phyloP scores from a whole-genome alignment of 192 early-diverging fungal species.

The Coemansia sp. region DNA sequence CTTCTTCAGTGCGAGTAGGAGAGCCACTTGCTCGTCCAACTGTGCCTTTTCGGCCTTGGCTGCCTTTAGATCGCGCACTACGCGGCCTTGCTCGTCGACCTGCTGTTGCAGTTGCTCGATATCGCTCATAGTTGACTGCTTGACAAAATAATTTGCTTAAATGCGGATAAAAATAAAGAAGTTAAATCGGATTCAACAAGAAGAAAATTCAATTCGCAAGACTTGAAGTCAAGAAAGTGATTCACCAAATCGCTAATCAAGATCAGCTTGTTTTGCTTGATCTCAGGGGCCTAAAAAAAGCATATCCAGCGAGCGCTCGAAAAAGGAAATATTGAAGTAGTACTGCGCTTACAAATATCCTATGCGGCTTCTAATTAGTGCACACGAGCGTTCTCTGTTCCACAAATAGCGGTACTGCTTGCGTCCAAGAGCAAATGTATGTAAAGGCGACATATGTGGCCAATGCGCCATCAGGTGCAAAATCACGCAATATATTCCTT shows the following conservation, averaged over 20 bases:
- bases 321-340: neutral
- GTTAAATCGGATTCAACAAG: neutral
- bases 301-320: neutral
- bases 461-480: neutral
- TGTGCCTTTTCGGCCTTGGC: conserved; percentile 59
- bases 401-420: neutral
- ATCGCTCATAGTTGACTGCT: conserved; percentile 19
- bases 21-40: conserved; percentile 62
- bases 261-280: neutral
- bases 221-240: neutral
- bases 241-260: conserved; percentile 9
- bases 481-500: neutral
- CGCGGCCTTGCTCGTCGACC: conserved; percentile 63
- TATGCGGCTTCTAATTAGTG: neutral
- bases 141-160: neutral
- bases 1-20: conserved; percentile 64
- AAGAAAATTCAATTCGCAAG: neutral
- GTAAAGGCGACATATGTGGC: neutral
- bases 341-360: neutral
- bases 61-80: conserved; percentile 64
- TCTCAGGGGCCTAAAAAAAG: neutral
- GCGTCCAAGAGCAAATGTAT: neutral
- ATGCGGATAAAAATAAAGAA: conserved; percentile 8
- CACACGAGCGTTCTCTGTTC: neutral
- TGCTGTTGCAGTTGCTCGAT: conserved; percentile 41